Base-by-base conservation (phyloP, 2,329 filamentous ascomycete species). In the Claviceps pusilla region DNA sequence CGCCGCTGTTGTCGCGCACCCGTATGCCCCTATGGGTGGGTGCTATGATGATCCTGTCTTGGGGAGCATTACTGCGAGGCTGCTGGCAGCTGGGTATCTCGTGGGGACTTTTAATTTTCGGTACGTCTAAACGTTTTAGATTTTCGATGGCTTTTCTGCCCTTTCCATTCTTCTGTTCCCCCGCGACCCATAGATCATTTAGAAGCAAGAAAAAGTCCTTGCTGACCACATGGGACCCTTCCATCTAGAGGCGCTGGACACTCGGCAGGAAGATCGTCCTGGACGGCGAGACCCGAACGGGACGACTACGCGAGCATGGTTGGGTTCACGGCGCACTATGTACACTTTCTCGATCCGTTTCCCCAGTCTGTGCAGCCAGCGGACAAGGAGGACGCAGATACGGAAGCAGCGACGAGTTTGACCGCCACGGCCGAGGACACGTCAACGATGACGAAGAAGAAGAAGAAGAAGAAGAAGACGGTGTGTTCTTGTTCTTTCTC, bases 21-120 rank as follows among this genome's bases (percentile, higher is more conserved):
- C 93, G 0, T 97, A 97, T 65, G 89, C 88, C 39, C 84, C 88
- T 0, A 73, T 97, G 52, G 93, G 93, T 4, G 93, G 91, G 5
- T 83, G 75, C 66, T 93, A 83, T 64, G 87, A 97, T 65, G 90
- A 97, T 65, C 78, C 79, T 0, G 76, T 95, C 0, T 84, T 97
- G 1, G 75, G 79, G n/a, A 73, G 80, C 9, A 70, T 86, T 3
- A 80, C 79, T 0, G 71, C 73, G 2, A 77, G 84, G 55, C 73
- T 95, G 48, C 67, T 95, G n/a, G 72, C 76, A 4, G 70, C 75
- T 52, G 87, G 87, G 1, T 94, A 81, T 62, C 66, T 95, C 1
- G 85, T 96, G 2, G 84, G 78, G 7, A 95, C 89, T 0, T 96
- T 97, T 69, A 96, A 97, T 64, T 96, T 97, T 66, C 79, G 90